Base-by-base conservation (phyloP, 352 stramenopile genomes). In the Blastocystis sp. region DNA sequence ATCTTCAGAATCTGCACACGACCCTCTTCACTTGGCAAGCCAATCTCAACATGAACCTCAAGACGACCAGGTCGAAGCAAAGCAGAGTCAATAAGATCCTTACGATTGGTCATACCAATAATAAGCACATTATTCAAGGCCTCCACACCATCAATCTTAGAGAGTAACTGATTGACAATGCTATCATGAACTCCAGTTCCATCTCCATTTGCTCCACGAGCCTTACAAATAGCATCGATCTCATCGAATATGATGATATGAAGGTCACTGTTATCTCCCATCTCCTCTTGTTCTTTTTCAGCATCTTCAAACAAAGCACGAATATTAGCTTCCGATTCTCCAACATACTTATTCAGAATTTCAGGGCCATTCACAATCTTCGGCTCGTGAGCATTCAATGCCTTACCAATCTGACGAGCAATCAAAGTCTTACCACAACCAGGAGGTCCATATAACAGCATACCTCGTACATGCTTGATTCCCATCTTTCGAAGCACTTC, bases 211-310 rank as follows among this genome's bases (percentile, higher is more conserved):
- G 89, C 58, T 71, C 97, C 97, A 90, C 97, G 93, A 65, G 93
- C 88, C 89, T 98, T 98, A 89, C 95, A 98, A 90, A 99, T 99
- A 43, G 97, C 96, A 91, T 99, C 97, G 90, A 99, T 98, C 90
- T 99, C 97, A 90, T 99, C 97, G 88, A 99, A 98, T 89, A 99
- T 99, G 89, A 99, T 97, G 89, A 99, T 98, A 90, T 99, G 97
- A 66, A 99, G 92, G 87, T 98, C 96, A 75, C 92, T 97, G 75
- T 97, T 94, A 83, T 98, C 96, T 66, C 95, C 96, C 27, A 96
- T 88, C 66, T 97, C 92, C 66, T 86, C 51, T 78, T 92, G 88
- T 88, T 93, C 91, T 35, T 90, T 86, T 88, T 96, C 92, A 11
- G 96, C 96, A 78, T 98, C 96, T 0, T 93, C 92, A 89, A 99